These are phyloP conservation scores for Casuarina cunninghamiana DNA, from an alignment of 306 rosid species.

Conservation along the genomic window DNA sequence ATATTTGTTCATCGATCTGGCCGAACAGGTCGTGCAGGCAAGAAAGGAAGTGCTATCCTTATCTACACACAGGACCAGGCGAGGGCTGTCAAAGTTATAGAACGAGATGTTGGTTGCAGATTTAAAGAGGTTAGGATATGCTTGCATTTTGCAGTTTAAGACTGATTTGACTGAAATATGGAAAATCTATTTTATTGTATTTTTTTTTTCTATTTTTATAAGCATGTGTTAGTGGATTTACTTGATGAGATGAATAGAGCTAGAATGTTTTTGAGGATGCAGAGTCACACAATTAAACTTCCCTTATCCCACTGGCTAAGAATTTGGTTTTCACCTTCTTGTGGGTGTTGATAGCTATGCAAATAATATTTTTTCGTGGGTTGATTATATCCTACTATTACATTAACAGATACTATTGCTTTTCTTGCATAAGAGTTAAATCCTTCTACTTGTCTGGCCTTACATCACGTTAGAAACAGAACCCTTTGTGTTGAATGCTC, in stretches of 20 bases:
- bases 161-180: background rate
- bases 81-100: conserved; percentile 67
- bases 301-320: background rate
- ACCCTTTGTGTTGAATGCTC: background rate
- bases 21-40: conserved; percentile 98
- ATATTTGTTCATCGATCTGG: conserved; percentile 99
- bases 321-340: background rate
- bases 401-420: background rate
- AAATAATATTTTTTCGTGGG: background rate
- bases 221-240: background rate
- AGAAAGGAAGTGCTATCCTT: conserved; percentile 86
- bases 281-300: background rate
- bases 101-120: conserved; percentile 84
- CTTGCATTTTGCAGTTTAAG: conserved; percentile 15
- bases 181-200: no score
- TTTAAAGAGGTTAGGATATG: conserved; percentile 70
- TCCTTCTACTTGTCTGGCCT: background rate
- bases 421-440: background rate
- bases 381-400: background rate
- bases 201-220: background rate
- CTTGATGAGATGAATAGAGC: background rate
- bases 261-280: background rate
- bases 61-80: conserved; percentile 64
- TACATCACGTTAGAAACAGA: background rate
- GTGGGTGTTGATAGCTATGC: background rate